phyloP scores from a whole-genome alignment of 805 yeast genomes.

The Ogataea zsoltii region DNA sequence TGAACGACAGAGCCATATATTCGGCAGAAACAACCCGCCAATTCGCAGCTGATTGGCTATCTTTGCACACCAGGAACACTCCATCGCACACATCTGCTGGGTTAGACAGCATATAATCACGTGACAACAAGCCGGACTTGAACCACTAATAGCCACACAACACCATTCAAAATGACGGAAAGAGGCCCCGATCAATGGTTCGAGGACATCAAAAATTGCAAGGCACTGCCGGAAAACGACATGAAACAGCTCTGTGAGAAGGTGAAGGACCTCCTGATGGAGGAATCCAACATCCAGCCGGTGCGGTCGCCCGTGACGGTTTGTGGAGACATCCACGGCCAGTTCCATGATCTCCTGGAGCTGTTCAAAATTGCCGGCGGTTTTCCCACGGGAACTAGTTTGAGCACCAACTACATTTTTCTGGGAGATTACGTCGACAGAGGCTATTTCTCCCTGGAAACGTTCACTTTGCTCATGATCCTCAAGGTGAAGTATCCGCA shows the following conservation, averaged over 20 bases:
- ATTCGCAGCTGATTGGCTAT: background rate
- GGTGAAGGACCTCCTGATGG: constrained; percentile 94
- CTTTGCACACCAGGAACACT: constrained; percentile 2
- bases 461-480: constrained; percentile 91
- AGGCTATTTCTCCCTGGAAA: constrained; percentile 94
- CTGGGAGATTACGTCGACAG: constrained; percentile 97
- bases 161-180: constrained; percentile 46
- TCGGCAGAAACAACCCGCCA: background rate
- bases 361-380: constrained; percentile 92
- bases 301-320: constrained; percentile 93
- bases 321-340: constrained; percentile 98
- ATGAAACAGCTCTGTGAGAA: constrained; percentile 96
- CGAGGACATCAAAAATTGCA: constrained; percentile 88
- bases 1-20: background rate
- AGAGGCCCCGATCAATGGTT: constrained; percentile 96
- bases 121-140: constrained; percentile 6
- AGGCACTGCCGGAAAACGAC: constrained; percentile 83
- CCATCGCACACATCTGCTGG: background rate
- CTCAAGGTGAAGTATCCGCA: constrained; percentile 69
- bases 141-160: constrained; percentile 1
- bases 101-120: background rate
- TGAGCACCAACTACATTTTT: constrained; percentile 65
- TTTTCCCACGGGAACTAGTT: constrained; percentile 65
- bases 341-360: constrained; percentile 91
- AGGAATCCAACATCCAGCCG: constrained; percentile 92